Base-by-base conservation (phyloP, 306 rosid genomes). In the Oxytropis ochrocephala region DNA sequence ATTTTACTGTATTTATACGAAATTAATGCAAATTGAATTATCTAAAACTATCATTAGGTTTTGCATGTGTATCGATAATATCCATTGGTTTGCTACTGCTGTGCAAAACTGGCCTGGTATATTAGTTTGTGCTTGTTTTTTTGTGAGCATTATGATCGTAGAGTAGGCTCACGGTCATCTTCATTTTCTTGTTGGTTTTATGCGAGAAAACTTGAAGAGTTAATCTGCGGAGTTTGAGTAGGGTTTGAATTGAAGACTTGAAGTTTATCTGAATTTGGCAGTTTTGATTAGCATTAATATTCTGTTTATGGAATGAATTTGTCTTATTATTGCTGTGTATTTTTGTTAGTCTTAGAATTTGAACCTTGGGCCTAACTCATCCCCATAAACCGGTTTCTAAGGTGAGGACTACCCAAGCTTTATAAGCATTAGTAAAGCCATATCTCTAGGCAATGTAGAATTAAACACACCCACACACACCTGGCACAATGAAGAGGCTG, bases 291-390 rank as follows among this genome's bases (percentile, higher is more conserved):
- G 52, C 29, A 44, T 29, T 54, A 63, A 17, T 69, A 32, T 38
- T 53, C 21, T 79, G 59, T 67, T 79, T 30, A 54, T 69, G 19
- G 32, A 35, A 76, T 48, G 52, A 30, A 30, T 16, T 43, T 71
- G 41, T 49, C 19, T 66, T 44, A 43, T 64, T 11, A 47, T 63
- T 62, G 13, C 38, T 39, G 36, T 39, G 14, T 58, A 70, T 74
- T 52, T 52, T 70, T 4, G 32, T 64, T 21, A 39, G 75, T 38
- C 43, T 38, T 38, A 38, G 11, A 38, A 38, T 38, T 38, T 8
- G 38, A 2, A 10, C 11, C 9, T 38, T 8, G 11, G 43, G 43
- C 9, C 43, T 38, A 8, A 7, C 11, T 38, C 43, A 38, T 38
- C 43, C 10, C 0, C 42, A 5, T 8, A 36, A 36, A 36, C 42